Conservation (phyloP, 768 basidiomycete species). For the Daedalea quercina region DNA sequence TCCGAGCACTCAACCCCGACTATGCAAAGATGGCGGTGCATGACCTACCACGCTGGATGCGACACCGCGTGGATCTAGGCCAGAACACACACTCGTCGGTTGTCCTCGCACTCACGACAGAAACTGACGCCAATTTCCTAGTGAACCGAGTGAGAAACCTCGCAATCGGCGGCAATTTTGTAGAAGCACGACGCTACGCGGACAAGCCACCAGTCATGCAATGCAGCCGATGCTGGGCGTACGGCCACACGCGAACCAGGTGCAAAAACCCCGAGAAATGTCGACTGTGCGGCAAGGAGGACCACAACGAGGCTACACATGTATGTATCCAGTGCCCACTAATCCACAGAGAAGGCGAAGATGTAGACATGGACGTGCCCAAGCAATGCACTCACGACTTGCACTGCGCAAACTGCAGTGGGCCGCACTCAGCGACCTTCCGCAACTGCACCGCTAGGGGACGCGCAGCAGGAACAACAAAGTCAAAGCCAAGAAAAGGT, state of each 20-base stretch:
- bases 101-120: not conserved
- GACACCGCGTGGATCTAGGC: not conserved
- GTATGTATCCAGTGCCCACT: not conserved
- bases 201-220: not conserved
- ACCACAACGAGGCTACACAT: not conserved
- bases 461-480: not conserved
- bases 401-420: not conserved
- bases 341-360: not conserved
- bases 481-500: not conserved
- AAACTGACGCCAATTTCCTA: not conserved
- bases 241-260: not conserved
- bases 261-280: not conserved
- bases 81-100: not conserved
- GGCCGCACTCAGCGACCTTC: not conserved
- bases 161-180: not conserved
- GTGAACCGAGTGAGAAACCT: not conserved
- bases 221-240: not conserved
- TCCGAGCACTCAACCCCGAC: not conserved
- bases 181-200: not conserved
- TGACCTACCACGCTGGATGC: not conserved
- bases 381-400: not conserved
- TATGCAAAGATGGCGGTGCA: not conserved
- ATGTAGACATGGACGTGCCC: not conserved
- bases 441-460: not conserved
- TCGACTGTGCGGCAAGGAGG: not conserved